Base-by-base conservation (phyloP, 1,139 yeast genomes). In the Pichia sp. region DNA sequence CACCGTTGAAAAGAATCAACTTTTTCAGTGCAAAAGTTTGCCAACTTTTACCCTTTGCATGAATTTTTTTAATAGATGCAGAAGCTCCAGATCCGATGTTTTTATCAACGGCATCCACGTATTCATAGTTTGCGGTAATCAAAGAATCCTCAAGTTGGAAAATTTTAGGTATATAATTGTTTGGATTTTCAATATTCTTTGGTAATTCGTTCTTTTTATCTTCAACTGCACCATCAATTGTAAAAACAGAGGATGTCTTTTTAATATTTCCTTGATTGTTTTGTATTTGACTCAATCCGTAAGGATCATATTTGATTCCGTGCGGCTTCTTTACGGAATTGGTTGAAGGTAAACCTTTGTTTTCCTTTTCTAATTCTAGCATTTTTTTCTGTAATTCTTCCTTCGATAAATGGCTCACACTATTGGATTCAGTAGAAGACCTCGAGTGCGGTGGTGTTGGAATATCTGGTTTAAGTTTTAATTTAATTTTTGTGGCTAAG, bases 41-140 rank as follows among this genome's bases (percentile, higher is more conserved):
- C 35, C 49, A 55, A 9, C 53, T 41, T 40, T 51, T 55, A 29
- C 52, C 52, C 10, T 49, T 51, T 37, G 45, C 53, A 31, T 52
- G 54, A 29, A 60, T 52, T 42, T 55, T 56, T 39, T 53, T 54
- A 29, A 84, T 92, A 46, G 79, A 80, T 4, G 85, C 75, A 11
- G 85, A 77, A 2, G 90, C 90, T 42, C 94, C 94, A 46, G 74
- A 74, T 8, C 92, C 94, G 49, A 84, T 61, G 43, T 69, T 69
- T 32, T 69, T 72, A 34, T 54, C 58, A 41, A 57, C 58, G 29
- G 67, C 68, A 40, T 77, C 79, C 35, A 82, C 70, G 36, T n/a
- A 34, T 45, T 72, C 75, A 57, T 77, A 84, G 47, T 74, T 79
- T 44, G 81, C 86, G 37, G 74, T 66, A 47, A 84, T 63, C 44